Percentiles rank a stretch among this genome's conserved stretches.
Conservation (phyloP, 176 grass and related monocot species). For the Musa beccarii region DNA sequence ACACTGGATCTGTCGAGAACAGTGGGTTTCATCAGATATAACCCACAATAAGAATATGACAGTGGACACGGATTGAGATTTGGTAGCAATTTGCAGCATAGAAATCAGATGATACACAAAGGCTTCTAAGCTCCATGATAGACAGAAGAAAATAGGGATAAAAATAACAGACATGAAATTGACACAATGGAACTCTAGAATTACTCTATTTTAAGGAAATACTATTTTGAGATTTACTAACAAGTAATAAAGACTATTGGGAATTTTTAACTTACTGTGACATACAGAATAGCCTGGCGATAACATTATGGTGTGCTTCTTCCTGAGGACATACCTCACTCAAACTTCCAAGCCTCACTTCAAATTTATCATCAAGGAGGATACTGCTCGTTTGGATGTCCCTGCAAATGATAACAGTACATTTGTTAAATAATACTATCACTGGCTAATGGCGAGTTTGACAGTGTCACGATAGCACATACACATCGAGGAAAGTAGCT, state of each 20-base stretch:
- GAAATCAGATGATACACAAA: not conserved
- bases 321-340: conserved; percentile 62
- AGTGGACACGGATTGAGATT: not conserved
- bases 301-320: conserved; percentile 56
- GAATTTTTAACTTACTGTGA: conserved; percentile 53
- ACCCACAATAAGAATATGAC: too few species aligned
- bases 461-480: not conserved
- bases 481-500: not conserved
- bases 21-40: too few species aligned
- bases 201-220: not conserved
- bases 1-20: too few species aligned
- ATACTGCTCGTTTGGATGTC: conserved; percentile 94
- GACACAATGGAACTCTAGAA: not conserved
- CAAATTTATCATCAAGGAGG: conserved; percentile 90
- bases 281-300: conserved; percentile 64
- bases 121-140: not conserved
- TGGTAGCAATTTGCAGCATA: not conserved
- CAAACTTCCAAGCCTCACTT: conserved; percentile 84
- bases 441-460: not conserved
- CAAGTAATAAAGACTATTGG: not conserved
- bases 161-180: not conserved
- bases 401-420: conserved; percentile 39
- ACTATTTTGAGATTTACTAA: not conserved
- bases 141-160: not conserved
- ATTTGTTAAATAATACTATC: not conserved